These are phyloP conservation scores for Diaporthe humulicola DNA, from an alignment of 2,329 filamentous ascomycete genomes.

Conservation along the genomic window DNA sequence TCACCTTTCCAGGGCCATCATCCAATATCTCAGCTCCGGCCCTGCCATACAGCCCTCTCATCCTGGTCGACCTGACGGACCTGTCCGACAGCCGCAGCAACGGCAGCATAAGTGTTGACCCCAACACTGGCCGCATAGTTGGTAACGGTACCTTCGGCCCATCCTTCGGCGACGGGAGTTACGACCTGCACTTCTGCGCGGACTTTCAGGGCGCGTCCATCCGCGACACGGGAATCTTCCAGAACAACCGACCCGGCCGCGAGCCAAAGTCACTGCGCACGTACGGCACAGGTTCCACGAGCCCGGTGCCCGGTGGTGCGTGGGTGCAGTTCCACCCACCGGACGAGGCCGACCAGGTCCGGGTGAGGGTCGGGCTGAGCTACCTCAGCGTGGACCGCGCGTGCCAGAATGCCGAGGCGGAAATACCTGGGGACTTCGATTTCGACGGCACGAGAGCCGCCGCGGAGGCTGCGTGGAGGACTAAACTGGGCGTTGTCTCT, in stretches of 20 bases:
- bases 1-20: conserved; percentile 56
- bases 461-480: conserved; percentile 72
- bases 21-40: conserved; percentile 42
- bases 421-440: conserved; percentile 69
- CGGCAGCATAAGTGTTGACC: conserved; percentile 61
- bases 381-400: conserved; percentile 35
- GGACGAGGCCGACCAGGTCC: conserved; percentile 35
- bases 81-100: conserved; percentile 62
- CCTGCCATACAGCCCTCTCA: conserved; percentile 58
- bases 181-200: conserved; percentile 63
- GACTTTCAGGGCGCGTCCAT: conserved; percentile 61
- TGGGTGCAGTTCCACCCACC: conserved; percentile 42
- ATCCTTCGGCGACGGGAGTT: conserved; percentile 65
- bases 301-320: conserved; percentile 40
- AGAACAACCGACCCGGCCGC: conserved; percentile 62
- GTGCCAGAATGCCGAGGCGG: conserved; percentile 36
- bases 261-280: conserved; percentile 48
- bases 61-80: conserved; percentile 65
- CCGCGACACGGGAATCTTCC: conserved; percentile 64
- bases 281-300: conserved; percentile 38
- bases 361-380: conserved; percentile 35
- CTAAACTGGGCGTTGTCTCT: conserved; percentile 71
- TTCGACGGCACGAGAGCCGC: conserved; percentile 69
- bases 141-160: conserved; percentile 64
- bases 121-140: conserved; percentile 59